Evolutionary conservation across 2,329 filamentous ascomycete species (phyloP), one percentile per base, ranked within the genome.

Genomic region (Fusarium algeriense): DNA sequence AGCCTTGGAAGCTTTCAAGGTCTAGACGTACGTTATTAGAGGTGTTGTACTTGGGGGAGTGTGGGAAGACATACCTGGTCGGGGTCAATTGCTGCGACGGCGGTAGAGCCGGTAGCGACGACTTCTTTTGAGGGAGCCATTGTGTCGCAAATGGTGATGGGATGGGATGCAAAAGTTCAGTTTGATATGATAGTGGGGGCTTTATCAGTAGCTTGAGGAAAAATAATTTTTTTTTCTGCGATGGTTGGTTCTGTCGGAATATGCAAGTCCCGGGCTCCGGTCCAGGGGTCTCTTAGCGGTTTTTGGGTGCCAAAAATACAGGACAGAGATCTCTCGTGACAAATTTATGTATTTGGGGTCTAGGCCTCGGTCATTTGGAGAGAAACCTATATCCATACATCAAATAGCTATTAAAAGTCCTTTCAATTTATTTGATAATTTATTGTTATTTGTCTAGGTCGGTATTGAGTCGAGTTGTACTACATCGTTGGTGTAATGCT

Each of bases 1-100:
- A 34, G 89, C 88, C 78, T 87, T 89, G 70, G 88, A 89, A 38
- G 89, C 89, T 78, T 90, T 90, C 64, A 90, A 79, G 35, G 86
- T 87, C 88, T 90, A 64, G 12, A 35, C 3, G 6, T 14, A 6
- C 13, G 9, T 40, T 19, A 69, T 75, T 60, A 75, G 67, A 35
- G 32, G 3, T 32, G n/a, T 11, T 46, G 34, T 13, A 17, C 4
- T 20, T 23, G 49, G 11, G 14, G 14, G 45, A 34, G 15, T 34
- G 12, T 34, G 12, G 6, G 10, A 11, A 9, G 6, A 75, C 77
- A 17, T 63, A 84, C 82, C 82, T 84, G 82, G 30, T 83, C 82
- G 15, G 82, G 80, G 67, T 82, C 80, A 75, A 85, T 81, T 37
- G 78, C 67, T 37, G 77, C 74, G 44, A 80, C 66, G 50, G 78